A percentile compares a stretch with the other conserved stretches of the same genome.
Conservation (phyloP, 2,329 filamentous ascomycete species). For the Sporothrix inflata region DNA sequence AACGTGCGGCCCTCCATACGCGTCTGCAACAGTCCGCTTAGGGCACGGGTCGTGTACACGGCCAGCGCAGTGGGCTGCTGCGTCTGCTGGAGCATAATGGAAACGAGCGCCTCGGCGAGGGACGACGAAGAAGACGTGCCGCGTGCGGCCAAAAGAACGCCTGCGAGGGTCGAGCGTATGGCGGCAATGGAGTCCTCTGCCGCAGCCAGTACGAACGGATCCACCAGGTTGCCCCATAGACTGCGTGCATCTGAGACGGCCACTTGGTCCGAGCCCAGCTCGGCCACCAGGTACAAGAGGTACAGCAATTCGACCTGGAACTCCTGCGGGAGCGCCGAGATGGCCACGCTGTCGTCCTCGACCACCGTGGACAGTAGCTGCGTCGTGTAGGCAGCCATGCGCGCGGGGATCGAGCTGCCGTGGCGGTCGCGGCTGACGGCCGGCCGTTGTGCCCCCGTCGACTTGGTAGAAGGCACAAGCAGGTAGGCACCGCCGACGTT, state of each 20-base stretch:
- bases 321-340: slow-evolving; percentile 46
- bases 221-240: slow-evolving; percentile 51
- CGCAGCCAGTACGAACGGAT: slow-evolving; percentile 42
- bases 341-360: slow-evolving; percentile 41
- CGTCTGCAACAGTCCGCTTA: slow-evolving; percentile 55
- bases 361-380: slow-evolving; percentile 52
- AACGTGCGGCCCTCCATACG: slow-evolving; percentile 54
- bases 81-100: slow-evolving; percentile 50
- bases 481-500: slow-evolving; percentile 71
- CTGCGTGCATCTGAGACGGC: slow-evolving; percentile 49
- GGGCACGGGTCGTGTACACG: slow-evolving; percentile 57
- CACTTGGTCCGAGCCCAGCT: slow-evolving; percentile 59
- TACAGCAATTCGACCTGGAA: slow-evolving; percentile 56
- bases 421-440: slow-evolving; percentile 62
- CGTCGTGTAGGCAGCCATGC: slow-evolving; percentile 73
- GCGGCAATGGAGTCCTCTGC: slow-evolving; percentile 51
- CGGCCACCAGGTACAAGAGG: slow-evolving; percentile 54
- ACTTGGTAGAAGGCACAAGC: slow-evolving; percentile 46
- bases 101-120: slow-evolving; percentile 44
- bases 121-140: neutral
- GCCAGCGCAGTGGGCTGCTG: slow-evolving; percentile 48
- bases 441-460: slow-evolving; percentile 31
- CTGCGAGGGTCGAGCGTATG: slow-evolving; percentile 45
- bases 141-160: slow-evolving; percentile 40
- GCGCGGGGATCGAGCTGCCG: slow-evolving; percentile 71